These are phyloP conservation scores for Leersia perrieri DNA, from an alignment of 176 grass and related monocot species.

Conservation along the genomic window DNA sequence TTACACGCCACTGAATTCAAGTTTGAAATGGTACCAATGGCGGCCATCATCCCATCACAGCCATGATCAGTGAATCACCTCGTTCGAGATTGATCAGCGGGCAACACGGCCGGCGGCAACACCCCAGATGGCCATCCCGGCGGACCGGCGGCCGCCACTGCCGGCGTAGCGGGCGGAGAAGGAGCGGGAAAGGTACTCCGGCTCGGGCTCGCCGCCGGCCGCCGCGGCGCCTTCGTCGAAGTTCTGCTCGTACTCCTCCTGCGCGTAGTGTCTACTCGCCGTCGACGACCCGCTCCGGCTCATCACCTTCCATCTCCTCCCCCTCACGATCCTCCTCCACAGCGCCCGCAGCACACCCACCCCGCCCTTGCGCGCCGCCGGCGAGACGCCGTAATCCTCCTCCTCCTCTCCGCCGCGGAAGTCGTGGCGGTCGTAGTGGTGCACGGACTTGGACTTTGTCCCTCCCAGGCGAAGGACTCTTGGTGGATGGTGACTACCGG, in stretches of 20 bases:
- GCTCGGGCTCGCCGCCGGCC: slow-evolving; percentile 41
- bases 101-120: not conserved
- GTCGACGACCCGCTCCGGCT: not conserved
- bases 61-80: not conserved
- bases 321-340: slow-evolving; percentile 40
- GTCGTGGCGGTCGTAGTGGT: not conserved
- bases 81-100: not conserved
- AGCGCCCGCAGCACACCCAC: slow-evolving; percentile 19
- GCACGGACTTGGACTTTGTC: not conserved
- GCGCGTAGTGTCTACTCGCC: slow-evolving; percentile 29
- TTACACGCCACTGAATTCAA: not conserved
- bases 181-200: slow-evolving; percentile 49
- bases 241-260: slow-evolving; percentile 58
- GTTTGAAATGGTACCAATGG: not conserved
- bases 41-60: no score
- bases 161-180: slow-evolving; percentile 48
- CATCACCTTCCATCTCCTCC: not conserved
- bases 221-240: slow-evolving; percentile 60
- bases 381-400: not conserved
- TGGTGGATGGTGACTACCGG: not conserved
- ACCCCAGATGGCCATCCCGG: not conserved
- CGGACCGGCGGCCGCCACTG: not conserved
- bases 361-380: not conserved
- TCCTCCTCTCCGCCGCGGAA: not conserved
- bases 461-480: not conserved